Evolutionary conservation across 129 eudicot genomes (phyloP), one percentile per base, ranked within the genome.

Genomic region (Dittrichia graveolens): DNA sequence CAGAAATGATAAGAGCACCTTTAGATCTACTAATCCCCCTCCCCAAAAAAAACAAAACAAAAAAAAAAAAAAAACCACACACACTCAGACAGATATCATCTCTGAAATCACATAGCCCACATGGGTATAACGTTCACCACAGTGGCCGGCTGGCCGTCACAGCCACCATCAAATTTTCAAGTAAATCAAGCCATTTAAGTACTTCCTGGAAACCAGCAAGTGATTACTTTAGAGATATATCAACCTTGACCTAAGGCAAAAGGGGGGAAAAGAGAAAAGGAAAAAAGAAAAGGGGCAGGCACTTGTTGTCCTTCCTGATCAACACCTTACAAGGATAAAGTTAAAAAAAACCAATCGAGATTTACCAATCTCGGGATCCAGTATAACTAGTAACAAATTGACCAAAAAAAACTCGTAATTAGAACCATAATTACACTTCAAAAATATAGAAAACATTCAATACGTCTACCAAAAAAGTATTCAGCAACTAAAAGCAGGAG

Each of bases 371-470:
- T 62, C 18, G 15, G 67, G 69, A 75, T 56, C 69, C 60, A 69
- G 41, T 42, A 70, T 69, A 40, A 64, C 81, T 69, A 60, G 40
- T 5, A 72, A 55, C 79, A n/a, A 65, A 56, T 71, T 75, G 78
- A 81, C 92, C 72, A 79, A 67, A 53, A 5, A 75, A 79, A n/a
- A 88, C 85, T 69, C 74, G 19, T 37, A 75, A 34, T 42, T 55
- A 24, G 1, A 24, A 24, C 18, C 66, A 67, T 24, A 13, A 35
- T 37, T 7, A 66, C 18, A 14, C 7, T 5, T 35, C 54, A 45
- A 24, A 46, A 43, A 39, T 18, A 52, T 5, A 13, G 12, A 11
- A 57, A 56, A 41, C 39, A 42, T 71, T 56, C 65, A 18, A 59
- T 45, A 57, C 34, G 19, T 43, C 6, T 18, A 56, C 31, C 31